These are phyloP conservation scores for Clonostachys chloroleuca DNA, from an alignment of 2,329 filamentous ascomycete species.

Conservation along the genomic window DNA sequence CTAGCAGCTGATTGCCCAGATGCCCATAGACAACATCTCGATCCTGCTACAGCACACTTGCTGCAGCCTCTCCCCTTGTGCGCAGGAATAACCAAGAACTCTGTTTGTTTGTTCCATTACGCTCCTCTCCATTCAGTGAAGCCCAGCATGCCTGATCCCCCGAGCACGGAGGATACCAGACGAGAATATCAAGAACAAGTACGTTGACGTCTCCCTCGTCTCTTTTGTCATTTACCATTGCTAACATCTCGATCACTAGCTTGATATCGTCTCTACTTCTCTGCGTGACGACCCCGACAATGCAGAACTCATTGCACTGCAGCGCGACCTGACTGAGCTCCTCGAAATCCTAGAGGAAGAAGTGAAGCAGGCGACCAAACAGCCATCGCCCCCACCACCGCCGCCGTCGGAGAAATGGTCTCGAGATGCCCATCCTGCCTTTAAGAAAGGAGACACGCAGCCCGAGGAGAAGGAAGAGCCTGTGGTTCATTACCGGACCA, in stretches of 20 bases:
- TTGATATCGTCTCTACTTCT: conserved; percentile 72
- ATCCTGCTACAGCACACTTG: no score
- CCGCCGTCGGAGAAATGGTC: conserved; percentile 71
- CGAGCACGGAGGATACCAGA: conserved; percentile 44
- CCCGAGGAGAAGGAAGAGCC: conserved; percentile 48
- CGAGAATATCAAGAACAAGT: conserved; percentile 55
- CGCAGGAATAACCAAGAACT: no score
- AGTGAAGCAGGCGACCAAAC: conserved; percentile 60
- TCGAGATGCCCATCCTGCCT: conserved; percentile 75
- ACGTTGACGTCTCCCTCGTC: conserved; percentile 8
- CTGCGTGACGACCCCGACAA: conserved; percentile 79
- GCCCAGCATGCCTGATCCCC: no score
- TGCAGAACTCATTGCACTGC: conserved; percentile 70
- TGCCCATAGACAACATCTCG: no score
- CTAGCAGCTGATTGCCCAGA: no score
- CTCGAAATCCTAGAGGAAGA: conserved; percentile 75
- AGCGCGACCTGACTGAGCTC: conserved; percentile 76
- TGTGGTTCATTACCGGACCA: conserved; percentile 69
- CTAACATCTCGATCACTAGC: conserved; percentile 36
- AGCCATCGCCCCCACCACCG: conserved; percentile 36
- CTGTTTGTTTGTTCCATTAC: no score
- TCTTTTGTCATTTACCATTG: neutral
- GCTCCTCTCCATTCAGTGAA: no score
- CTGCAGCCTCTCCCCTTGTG: no score
- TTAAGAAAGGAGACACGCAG: conserved; percentile 46